Evolutionary conservation across 2,329 filamentous ascomycete species (phyloP), one percentile per base, ranked within the genome.

Genomic region (Aspergillus quadricinctus): DNA sequence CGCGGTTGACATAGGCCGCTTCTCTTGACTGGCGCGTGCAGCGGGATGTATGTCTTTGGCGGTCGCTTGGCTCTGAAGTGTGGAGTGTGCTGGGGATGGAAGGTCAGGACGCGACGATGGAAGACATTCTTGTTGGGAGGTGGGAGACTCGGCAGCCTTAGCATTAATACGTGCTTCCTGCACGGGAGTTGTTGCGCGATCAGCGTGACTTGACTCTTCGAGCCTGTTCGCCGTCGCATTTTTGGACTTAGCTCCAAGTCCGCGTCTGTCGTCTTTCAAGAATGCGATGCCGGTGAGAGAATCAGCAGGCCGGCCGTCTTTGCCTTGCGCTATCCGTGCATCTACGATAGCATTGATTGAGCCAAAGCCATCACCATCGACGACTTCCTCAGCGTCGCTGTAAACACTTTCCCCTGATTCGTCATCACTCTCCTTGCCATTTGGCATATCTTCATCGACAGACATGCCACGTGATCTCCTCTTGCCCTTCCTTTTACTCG

Each of bases 301-400:
- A 46, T 46, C 43, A 8, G 25, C 43, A 14, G 43, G 43, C 4
- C 43, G 21, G 43, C 43, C 55, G 14, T 56, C 49, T 10, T 53
- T 56, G 28, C 57, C 50, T 50, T 58, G 45, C 35, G 55, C 31
- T 11, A 58, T 50, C 21, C 57, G 57, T 52, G 28, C 55, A 27
- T 68, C 67, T 29, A 65, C 71, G 58, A 80, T 79, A 11, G 78
- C 78, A 64, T 80, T 77, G 57, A 80, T 80, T 8, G 78, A 80
- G 9, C 77, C 78, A 64, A 78, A 80, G 0, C 75, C 74, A 62
- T 78, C 74, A 1, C 74, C 73, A 45, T 78, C 68, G 4, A 76
- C 58, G 9, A 71, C 72, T 53, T 77, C 75, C 28, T 73, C 70
- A 8, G 75, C 76, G 62, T 77, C 74, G 61, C 77, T 80, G 59